Evolutionary conservation across 257 asterid genomes (phyloP), one percentile per base, ranked within the genome.

Genomic region (Cinchona pubescens): DNA sequence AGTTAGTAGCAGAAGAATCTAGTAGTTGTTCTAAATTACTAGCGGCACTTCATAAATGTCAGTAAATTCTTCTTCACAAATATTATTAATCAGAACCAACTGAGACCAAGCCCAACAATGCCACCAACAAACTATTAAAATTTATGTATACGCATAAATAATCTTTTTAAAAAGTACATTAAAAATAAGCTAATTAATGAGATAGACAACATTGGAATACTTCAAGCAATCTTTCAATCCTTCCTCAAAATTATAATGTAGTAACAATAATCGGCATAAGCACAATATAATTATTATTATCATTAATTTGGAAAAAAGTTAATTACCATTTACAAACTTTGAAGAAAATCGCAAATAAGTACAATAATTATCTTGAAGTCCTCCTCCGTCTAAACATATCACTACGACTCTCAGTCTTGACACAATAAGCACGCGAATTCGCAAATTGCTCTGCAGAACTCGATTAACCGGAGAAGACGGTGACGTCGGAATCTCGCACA

Each of bases 291-390:
- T 19, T n/a, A n/a, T n/a, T n/a, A n/a, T n/a, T n/a, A 27, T 73
- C 37, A 45, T 2, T 58, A 2, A 32, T 58, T 45, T 46, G 51
- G 23, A n/a, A n/a, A 32, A 18, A 27, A 72, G 63, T 37, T 29
- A 53, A 18, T 45, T 72, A 78, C 82, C 82, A 78, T 78, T 71
- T 64, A 63, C 45, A 38, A 38, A 60, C 3, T 64, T 37, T 40
- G 58, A 45, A 70, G 34, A 37, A 69, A 68, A 46, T 73, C 25
- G 53, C 75, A 62, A 38, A 45, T 11, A 45, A 4, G 23, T 5
- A 49, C 40, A 37, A n/a, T 4, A 46, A 58, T 75, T 64, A 73
- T 25, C 60, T 65, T 40, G 14, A 45, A 30, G 73, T 65, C 71
- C 49, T 58, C 59, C 70, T 23, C 75, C 60, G 60, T 19, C 34